phyloP scores from a whole-genome alignment of 177 flowering plant species.

The Vitis hybrid region DNA sequence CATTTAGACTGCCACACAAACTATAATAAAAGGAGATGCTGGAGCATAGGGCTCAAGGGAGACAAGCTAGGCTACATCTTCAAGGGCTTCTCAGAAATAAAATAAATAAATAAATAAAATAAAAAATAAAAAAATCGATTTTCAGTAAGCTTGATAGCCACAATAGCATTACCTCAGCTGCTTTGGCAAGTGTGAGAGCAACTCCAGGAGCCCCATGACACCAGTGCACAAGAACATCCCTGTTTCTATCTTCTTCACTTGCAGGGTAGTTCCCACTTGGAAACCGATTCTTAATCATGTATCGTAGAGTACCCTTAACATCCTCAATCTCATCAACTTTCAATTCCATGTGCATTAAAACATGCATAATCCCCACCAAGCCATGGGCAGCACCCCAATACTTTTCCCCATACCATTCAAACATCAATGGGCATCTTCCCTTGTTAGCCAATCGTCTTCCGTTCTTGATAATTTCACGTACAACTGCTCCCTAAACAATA shows the following conservation, averaged over 20 bases:
- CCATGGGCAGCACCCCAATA: constrained; percentile 98
- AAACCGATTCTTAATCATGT: constrained; percentile 68
- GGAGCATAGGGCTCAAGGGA: too few species aligned
- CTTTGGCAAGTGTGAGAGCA: constrained; percentile 73
- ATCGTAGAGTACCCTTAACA: constrained; percentile 61
- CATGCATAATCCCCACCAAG: constrained; percentile 77
- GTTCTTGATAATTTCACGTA: constrained; percentile 48
- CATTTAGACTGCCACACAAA: too few species aligned
- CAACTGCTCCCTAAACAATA: constrained; percentile 43
- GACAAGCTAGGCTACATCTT: too few species aligned
- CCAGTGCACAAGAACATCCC: constrained; percentile 82
- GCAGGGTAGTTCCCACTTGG: constrained; percentile 80
- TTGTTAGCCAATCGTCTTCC: constrained; percentile 47
- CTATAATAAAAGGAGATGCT: too few species aligned
- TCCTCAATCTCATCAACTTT: constrained; percentile 60
- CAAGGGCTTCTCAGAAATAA: too few species aligned
- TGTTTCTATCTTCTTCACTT: constrained; percentile 51
- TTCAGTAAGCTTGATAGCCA: neutral
- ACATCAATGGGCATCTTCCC: constrained; percentile 69
- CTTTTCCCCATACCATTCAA: constrained; percentile 78
- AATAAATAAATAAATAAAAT: too few species aligned
- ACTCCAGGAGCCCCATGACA: constrained; percentile 90
- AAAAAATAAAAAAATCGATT: neutral
- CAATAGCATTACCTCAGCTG: constrained; percentile 51
- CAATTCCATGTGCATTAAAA: constrained; percentile 66